A percentile compares a stretch with the other conserved stretches of the same genome.
phyloP scores from a whole-genome alignment of 257 asterid species.

The Solanum corneliomulleri region DNA sequence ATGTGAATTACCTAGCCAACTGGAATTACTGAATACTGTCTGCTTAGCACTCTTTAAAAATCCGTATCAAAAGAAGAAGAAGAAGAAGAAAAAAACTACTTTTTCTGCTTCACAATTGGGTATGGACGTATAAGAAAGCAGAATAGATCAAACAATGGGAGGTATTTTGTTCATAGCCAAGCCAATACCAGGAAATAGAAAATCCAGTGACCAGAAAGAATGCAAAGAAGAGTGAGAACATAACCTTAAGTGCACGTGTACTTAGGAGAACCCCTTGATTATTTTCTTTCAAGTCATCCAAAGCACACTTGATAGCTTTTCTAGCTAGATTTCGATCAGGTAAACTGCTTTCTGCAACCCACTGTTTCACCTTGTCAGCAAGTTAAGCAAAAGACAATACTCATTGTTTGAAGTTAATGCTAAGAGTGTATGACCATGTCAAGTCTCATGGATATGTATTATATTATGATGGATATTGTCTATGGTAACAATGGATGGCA shows the following conservation, averaged over 20 bases:
- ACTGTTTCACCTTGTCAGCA: conserved; percentile 23
- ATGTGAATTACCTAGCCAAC: background rate
- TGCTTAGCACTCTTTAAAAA: background rate
- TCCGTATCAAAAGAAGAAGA: background rate
- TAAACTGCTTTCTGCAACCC: conserved; percentile 14
- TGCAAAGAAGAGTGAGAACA: background rate
- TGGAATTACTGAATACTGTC: background rate
- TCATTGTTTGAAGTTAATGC: background rate
- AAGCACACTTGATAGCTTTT: conserved; percentile 61
- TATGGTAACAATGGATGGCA: conserved; percentile 49
- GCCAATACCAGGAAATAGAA: background rate
- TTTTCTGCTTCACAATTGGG: background rate
- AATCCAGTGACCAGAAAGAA: background rate
- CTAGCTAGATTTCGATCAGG: conserved; percentile 40
- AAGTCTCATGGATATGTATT: background rate
- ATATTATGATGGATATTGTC: conserved; percentile 51
- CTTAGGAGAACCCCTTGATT: conserved; percentile 61
- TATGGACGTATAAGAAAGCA: background rate
- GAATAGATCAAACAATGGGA: background rate
- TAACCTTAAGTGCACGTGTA: conserved; percentile 72
- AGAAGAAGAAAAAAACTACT: background rate
- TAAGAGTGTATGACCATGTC: background rate
- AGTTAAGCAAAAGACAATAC: conserved; percentile 29
- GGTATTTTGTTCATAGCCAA: background rate
- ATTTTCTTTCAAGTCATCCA: conserved; percentile 62